Percentiles rank a stretch among this genome's conserved stretches.
These are phyloP conservation scores for Neurospora sp. DNA, from an alignment of 495 filamentous ascomycete species.

Conservation along the genomic window DNA sequence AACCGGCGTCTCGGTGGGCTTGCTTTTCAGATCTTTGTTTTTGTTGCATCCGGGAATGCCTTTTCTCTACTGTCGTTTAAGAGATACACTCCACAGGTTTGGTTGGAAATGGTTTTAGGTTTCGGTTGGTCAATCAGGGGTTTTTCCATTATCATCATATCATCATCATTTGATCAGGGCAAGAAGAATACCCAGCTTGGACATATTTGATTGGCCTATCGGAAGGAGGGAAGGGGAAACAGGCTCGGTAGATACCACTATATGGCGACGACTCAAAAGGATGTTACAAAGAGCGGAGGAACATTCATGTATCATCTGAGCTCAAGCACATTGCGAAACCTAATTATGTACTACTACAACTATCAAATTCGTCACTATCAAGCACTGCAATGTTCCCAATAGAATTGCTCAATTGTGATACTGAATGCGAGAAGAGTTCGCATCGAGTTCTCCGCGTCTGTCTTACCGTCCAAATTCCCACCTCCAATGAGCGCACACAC, in stretches of 20 bases:
- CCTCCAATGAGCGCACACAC: background rate
- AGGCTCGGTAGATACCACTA: background rate
- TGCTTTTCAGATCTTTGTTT: slow-evolving; percentile 1
- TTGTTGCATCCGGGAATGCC: slow-evolving; percentile 1
- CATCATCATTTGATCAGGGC: background rate
- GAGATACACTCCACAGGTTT: slow-evolving; percentile 6
- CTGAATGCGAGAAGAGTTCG: background rate
- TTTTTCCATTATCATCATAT: background rate
- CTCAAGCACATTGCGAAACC: background rate
- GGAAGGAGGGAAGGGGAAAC: background rate
- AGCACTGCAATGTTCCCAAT: background rate
- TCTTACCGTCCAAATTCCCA: background rate
- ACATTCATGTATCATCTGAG: background rate
- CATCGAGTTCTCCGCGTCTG: background rate
- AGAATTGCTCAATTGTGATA: background rate
- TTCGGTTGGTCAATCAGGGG: background rate
- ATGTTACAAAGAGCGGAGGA: background rate
- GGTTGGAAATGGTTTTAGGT: background rate
- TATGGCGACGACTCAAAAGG: background rate
- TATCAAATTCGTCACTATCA: background rate
- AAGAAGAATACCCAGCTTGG: slow-evolving; percentile 5
- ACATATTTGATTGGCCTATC: slow-evolving; percentile 1
- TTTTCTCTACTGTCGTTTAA: slow-evolving; percentile 16
- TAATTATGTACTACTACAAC: slow-evolving; percentile 10
- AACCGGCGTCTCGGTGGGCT: slow-evolving; percentile 14